Base-by-base conservation (phyloP, 345 rosid species). In the Viola odorata region DNA sequence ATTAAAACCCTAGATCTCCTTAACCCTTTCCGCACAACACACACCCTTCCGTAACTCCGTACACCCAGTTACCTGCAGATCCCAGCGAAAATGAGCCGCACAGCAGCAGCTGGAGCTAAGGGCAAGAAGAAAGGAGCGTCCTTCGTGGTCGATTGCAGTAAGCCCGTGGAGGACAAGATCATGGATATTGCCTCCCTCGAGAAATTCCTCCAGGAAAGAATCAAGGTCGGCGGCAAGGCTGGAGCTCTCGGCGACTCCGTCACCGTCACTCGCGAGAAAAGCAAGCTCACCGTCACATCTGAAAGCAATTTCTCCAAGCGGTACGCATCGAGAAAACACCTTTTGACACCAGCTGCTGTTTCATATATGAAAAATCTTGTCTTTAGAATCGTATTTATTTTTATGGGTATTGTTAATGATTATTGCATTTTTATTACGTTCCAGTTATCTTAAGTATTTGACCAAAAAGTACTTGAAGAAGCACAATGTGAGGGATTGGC, bases 401-500 rank as follows among this genome's bases (percentile, higher is more conserved):
- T n/a, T n/a, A n/a, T n/a, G n/a, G n/a, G n/a, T n/a, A n/a, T n/a
- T n/a, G n/a, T n/a, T n/a, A n/a, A n/a, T n/a, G n/a, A 47, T 47
- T 12, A 3, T 47, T 10, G 7, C 5, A n/a, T n/a, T 38, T 12
- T 5, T 50, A 0, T 37, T 37, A 52, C 39, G 32, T 23, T 32
- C 37, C 47, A 64, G 75, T 53, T 71, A 71, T 61, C 66, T 71
- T 3, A 65, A 71, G 53, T 71, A 71, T 66, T 49, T 71, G 62
- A 71, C 75, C 42, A 71, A 71, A 41, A 71, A 71, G 62, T 65
- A 71, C 53, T 50, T 71, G 66, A 71, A 71, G 75, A 71, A 71
- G 49, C 70, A 71, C 70, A 65, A 71, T 37, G 75, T 71, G 48
- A 47, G 75, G 8, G 75, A 71, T 37, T 71, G 75, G 70, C 66